Conservation (phyloP, 805 yeast genomes). For the Yarrowia deformans region DNA sequence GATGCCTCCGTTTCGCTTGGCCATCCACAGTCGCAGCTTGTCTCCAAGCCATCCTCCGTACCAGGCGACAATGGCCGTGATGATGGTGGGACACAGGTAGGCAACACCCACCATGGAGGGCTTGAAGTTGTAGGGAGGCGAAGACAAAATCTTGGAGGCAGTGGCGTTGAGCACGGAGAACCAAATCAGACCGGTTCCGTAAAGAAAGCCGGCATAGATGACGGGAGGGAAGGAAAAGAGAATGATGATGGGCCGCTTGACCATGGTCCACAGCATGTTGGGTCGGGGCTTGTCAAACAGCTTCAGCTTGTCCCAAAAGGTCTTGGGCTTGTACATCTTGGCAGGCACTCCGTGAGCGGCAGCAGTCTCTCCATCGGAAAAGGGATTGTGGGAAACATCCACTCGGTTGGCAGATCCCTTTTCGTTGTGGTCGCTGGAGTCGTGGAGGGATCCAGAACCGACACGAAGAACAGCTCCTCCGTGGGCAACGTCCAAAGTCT, state of each 20-base stretch:
- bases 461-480: constrained; percentile 3
- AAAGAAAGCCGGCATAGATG: constrained; percentile 28
- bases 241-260: constrained; percentile 36
- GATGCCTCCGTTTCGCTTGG: constrained; percentile 52
- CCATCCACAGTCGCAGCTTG: constrained; percentile 32
- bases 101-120: constrained; percentile 31
- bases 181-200: constrained; percentile 37
- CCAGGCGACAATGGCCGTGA: constrained; percentile 15
- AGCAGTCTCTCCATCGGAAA: background rate
- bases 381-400: background rate
- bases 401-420: constrained; percentile 15
- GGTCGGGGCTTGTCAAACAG: constrained; percentile 34
- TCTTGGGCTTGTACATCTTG: constrained; percentile 25
- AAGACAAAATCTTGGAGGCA: constrained; percentile 25
- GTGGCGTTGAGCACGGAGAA: constrained; percentile 36
- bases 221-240: constrained; percentile 28
- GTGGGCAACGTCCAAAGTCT: constrained; percentile 1
- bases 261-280: constrained; percentile 34
- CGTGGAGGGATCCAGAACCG: constrained; percentile 8
- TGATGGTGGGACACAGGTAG: constrained; percentile 27
- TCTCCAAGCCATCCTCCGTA: constrained; percentile 36
- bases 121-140: constrained; percentile 38
- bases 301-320: constrained; percentile 37
- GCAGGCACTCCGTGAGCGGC: background rate
- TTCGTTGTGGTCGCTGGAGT: constrained; percentile 15